Base-by-base conservation (phyloP, 2,329 filamentous ascomycete genomes). In the Apiospora pterosperma region DNA sequence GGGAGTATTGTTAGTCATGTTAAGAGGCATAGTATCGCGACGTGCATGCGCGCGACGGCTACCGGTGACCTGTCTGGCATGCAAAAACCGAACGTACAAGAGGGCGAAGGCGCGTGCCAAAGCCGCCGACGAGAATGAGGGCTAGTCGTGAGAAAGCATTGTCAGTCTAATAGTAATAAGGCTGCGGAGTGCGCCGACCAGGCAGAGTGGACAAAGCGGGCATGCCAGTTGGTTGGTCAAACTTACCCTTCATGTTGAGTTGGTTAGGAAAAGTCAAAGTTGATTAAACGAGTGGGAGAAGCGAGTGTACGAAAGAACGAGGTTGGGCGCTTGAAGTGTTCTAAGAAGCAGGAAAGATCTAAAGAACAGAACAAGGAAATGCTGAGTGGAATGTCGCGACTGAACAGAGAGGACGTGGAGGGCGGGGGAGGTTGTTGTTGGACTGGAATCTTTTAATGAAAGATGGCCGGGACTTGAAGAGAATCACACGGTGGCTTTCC, bases 41-140 rank as follows among this genome's bases (percentile, higher is more conserved):
- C 16, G 48, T 55, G 28, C 28, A 19, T 31, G 48, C 28, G 19
- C 28, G 48, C 48, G 48, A n/a, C 16, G n/a, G 48, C 25, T 10
- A 19, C 28, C 28, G 34, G n/a, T 34, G 28, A 28, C 48, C 28
- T 55, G 48, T 19, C 48, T 55, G n/a, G 19, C 25, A 34, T 19
- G 48, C 48, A 39, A 4, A 5, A 55, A 11, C 28, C 48, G 28
- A 55, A 83, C 90, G 77, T 90, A 97, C 93, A 77, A 98, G 88
- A 85, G 95, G 95, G 78, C 95, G 92, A 76, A 99, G 91, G 82
- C 95, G 94, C 80, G 95, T 99, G 83, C 95, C 95, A 81, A 97
- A 99, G 80, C 95, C 96, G 84, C 96, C 96, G 81, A 98, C 96
- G 78, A 98, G 94, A 90, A 97, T 97, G 78, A 97, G 91, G 83